Conservation (phyloP, 345 rosid species). For the Cochlearia excelsa region DNA sequence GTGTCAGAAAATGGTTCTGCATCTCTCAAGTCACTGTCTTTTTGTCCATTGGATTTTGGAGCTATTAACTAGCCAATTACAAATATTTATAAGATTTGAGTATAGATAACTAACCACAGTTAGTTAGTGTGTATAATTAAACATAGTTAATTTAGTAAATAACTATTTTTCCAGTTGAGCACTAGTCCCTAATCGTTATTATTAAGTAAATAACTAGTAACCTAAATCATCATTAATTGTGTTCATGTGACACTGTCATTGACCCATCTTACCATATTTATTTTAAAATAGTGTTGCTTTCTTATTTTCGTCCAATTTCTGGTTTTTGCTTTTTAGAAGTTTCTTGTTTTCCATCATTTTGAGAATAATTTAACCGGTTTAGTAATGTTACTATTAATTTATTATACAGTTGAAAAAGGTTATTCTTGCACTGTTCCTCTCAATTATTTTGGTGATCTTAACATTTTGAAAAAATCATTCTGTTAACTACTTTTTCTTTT, state of each 20-base stretch:
- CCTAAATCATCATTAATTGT: conserved; percentile 26
- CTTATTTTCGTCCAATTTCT: neutral
- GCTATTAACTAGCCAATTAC: conserved; percentile 25
- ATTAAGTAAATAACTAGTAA: neutral
- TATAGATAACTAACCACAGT: neutral
- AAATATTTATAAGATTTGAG: neutral
- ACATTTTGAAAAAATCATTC: too few species aligned
- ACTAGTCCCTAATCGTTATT: too few species aligned
- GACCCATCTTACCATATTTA: conserved; percentile 17
- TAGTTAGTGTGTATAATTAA: too few species aligned
- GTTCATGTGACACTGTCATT: conserved; percentile 42
- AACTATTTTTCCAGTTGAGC: too few species aligned
- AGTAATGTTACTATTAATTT: neutral
- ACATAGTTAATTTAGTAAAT: too few species aligned
- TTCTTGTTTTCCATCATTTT: neutral
- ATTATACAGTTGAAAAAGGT: neutral
- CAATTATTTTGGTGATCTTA: neutral
- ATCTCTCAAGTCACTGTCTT: conserved; percentile 19
- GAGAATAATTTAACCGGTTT: too few species aligned
- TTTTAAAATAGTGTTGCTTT: neutral
- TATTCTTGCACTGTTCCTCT: neutral
- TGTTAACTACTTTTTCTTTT: too few species aligned
- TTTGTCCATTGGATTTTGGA: conserved; percentile 29
- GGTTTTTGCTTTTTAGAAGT: neutral
- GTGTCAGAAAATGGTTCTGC: conserved; percentile 36